Evolutionary conservation across 1,139 yeast species (phyloP).

Genomic region (Geotrichum reessii): DNA sequence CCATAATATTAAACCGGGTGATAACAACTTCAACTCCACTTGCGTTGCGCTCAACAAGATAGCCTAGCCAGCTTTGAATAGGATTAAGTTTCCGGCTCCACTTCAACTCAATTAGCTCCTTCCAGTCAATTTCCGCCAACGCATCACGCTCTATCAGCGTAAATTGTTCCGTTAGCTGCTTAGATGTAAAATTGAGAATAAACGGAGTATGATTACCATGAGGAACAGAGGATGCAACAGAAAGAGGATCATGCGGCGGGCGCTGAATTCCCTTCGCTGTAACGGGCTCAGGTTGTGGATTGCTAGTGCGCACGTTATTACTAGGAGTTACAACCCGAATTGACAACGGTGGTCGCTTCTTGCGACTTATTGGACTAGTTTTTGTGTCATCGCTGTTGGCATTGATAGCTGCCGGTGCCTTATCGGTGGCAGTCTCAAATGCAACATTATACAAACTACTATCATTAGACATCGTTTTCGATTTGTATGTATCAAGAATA

Average conservation of each 20-base stretch:
- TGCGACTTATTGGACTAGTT: neutral
- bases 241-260: constrained; percentile 13
- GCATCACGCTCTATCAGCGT: constrained; percentile 84
- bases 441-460: constrained; percentile 14
- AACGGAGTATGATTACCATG: constrained; percentile 63
- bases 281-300: neutral
- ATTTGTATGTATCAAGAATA: neutral
- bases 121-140: constrained; percentile 84
- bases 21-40: constrained; percentile 80
- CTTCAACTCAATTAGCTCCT: constrained; percentile 69
- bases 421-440: constrained; percentile 15
- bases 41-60: constrained; percentile 54
- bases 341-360: neutral
- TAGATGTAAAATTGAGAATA: constrained; percentile 63
- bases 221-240: constrained; percentile 14
- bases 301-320: neutral
- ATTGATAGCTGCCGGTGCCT: neutral
- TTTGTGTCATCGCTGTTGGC: neutral
- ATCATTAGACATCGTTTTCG: neutral
- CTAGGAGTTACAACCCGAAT: neutral
- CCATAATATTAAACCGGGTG: constrained; percentile 75
- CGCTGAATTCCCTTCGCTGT: constrained; percentile 1
- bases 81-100: constrained; percentile 66
- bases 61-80: constrained; percentile 81
- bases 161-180: constrained; percentile 66